phyloP scores from a whole-genome alignment of 2,329 filamentous ascomycete genomes.

The Canariomyces notabilis region DNA sequence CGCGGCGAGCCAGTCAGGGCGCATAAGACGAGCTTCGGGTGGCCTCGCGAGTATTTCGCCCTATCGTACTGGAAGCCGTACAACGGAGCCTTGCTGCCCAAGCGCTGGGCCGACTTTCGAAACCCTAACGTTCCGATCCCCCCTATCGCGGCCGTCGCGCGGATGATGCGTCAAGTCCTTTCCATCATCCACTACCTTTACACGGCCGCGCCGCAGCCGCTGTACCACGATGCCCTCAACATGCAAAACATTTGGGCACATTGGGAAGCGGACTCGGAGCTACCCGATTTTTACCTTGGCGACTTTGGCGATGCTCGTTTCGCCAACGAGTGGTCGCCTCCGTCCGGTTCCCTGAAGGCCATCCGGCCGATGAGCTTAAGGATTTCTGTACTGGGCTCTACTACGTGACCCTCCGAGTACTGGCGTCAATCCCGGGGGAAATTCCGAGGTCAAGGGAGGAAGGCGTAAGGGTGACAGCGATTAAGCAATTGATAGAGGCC shows the following conservation, averaged over 20 bases:
- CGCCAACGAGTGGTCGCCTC: neutral
- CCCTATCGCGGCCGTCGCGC: neutral
- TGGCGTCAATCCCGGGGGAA: neutral
- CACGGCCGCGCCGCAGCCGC: neutral
- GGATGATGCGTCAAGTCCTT: constrained; percentile 12
- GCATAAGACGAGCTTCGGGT: too few species aligned
- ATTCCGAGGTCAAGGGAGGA: neutral
- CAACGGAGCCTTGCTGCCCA: constrained; percentile 1
- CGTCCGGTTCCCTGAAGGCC: too few species aligned
- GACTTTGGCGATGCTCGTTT: constrained; percentile 5
- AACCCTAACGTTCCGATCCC: neutral
- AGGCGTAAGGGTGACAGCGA: too few species aligned
- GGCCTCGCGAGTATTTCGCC: too few species aligned
- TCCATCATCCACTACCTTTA: constrained; percentile 7
- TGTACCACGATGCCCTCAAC: constrained; percentile 5
- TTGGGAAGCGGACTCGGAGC: neutral
- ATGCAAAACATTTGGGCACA: constrained; percentile 7
- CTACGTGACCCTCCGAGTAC: neutral
- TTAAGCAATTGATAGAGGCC: too few species aligned
- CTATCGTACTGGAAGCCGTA: constrained; percentile 14
- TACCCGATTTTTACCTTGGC: constrained; percentile 12
- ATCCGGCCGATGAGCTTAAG: too few species aligned
- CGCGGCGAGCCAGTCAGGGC: too few species aligned
- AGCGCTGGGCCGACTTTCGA: neutral
- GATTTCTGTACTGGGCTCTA: too few species aligned